Evolutionary conservation across 441 rosid genomes (phyloP).

Genomic region (Pelargonium fulgidum): DNA sequence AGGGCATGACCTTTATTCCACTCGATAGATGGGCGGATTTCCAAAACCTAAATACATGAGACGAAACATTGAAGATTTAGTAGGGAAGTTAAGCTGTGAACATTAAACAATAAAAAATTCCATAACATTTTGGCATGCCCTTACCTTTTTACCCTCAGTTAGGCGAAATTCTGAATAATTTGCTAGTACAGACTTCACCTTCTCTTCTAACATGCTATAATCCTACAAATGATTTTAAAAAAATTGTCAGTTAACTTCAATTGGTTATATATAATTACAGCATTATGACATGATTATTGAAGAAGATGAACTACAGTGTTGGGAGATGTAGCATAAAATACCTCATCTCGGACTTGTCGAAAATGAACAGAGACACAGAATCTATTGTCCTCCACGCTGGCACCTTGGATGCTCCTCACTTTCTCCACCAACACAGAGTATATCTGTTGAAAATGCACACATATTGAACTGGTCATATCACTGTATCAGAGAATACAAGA

Average conservation of each 20-base stretch:
- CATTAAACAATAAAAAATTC: neutral
- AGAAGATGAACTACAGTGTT: neutral
- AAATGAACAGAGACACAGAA: constrained; percentile 44
- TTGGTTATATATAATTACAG: neutral
- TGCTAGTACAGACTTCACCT: constrained; percentile 39
- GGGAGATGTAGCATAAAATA: constrained; percentile 4
- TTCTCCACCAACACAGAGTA: constrained; percentile 22
- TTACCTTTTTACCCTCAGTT: constrained; percentile 38
- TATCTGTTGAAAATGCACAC: constrained; percentile 24
- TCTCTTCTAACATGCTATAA: constrained; percentile 29
- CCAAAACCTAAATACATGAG: constrained; percentile 27
- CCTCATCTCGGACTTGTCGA: constrained; percentile 36
- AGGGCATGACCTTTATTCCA: constrained; percentile 51
- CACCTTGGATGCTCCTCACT: constrained; percentile 30
- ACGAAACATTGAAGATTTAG: neutral
- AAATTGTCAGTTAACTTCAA: neutral
- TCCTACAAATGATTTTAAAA: constrained; percentile 30
- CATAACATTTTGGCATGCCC: neutral
- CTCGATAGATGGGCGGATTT: constrained; percentile 39
- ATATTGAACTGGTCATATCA: neutral
- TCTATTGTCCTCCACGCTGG: constrained; percentile 36
- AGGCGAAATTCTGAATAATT: constrained; percentile 29
- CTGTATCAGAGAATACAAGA: too few species aligned
- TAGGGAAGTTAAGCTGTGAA: neutral
- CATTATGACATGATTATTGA: neutral